Evolutionary conservation across 306 rosid species (phyloP).

Genomic region (Acacia melanoxylon): DNA sequence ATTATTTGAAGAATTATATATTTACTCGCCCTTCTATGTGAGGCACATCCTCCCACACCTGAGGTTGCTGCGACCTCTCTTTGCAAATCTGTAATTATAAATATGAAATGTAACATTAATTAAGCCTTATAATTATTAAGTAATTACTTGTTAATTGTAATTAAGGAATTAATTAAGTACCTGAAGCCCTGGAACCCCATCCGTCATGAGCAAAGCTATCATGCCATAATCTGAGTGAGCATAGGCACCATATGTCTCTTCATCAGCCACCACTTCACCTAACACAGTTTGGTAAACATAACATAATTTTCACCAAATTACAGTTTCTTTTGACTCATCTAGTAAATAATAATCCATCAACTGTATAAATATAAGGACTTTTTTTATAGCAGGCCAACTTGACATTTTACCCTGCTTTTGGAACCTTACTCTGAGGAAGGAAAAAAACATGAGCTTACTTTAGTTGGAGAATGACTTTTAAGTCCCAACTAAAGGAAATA

Average conservation of each 20-base stretch:
- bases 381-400: too few relatives aligned
- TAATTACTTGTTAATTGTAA: neutral
- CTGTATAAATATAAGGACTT: too few relatives aligned
- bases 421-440: too few relatives aligned
- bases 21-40: conserved; percentile 56
- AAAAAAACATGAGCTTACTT: too few relatives aligned
- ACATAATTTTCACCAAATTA: neutral
- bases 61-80: conserved; percentile 70
- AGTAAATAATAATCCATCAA: too few relatives aligned
- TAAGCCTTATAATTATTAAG: conserved; percentile 3
- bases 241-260: conserved; percentile 66
- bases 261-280: conserved; percentile 56
- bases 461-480: too few relatives aligned
- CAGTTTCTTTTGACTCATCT: neutral
- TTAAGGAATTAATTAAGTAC: conserved; percentile 37
- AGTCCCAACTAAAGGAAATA: too few relatives aligned
- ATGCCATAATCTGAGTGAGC: conserved; percentile 90
- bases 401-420: too few relatives aligned
- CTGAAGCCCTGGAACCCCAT: conserved; percentile 89
- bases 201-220: conserved; percentile 65
- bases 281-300: too few relatives aligned
- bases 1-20: neutral
- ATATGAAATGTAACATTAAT: neutral
- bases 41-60: conserved; percentile 77
- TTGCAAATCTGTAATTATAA: conserved; percentile 57